Evolutionary conservation across 2,329 filamentous ascomycete species (phyloP).

Genomic region (Beauveria sp.): DNA sequence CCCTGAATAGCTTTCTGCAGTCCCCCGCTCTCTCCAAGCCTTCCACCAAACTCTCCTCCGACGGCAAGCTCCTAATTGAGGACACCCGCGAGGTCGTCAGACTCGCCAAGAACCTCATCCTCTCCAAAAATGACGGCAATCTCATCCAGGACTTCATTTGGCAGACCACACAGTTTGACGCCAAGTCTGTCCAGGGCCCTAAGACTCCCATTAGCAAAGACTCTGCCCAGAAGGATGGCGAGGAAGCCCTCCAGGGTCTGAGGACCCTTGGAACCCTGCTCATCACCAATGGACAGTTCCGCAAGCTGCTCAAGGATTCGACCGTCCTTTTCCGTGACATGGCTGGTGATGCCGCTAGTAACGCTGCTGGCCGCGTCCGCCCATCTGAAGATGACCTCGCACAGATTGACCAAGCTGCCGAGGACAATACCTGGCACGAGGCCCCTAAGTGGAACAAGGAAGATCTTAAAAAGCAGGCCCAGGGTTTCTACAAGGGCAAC

Average conservation of each 20-base stretch:
- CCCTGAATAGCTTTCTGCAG: constrained; percentile 77
- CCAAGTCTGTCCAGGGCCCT: constrained; percentile 53
- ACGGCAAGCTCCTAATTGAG: constrained; percentile 70
- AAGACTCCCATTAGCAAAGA: constrained; percentile 66
- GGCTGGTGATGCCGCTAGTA: constrained; percentile 78
- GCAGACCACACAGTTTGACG: constrained; percentile 72
- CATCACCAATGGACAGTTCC: constrained; percentile 93
- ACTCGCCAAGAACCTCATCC: constrained; percentile 73
- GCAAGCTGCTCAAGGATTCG: constrained; percentile 72
- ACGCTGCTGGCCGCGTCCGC: constrained; percentile 65
- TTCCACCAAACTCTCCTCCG: constrained; percentile 68
- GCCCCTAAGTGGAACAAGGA: constrained; percentile 67
- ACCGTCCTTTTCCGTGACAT: constrained; percentile 79
- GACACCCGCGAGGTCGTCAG: constrained; percentile 76
- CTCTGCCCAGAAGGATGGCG: constrained; percentile 71
- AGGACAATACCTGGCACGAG: constrained; percentile 92
- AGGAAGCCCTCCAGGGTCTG: constrained; percentile 75
- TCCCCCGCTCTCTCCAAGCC: constrained; percentile 64
- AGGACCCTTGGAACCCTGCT: constrained; percentile 82
- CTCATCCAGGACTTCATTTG: constrained; percentile 95
- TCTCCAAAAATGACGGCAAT: constrained; percentile 94
- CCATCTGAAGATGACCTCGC: constrained; percentile 69
- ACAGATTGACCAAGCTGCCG: constrained; percentile 75
- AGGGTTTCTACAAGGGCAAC: constrained; percentile 50
- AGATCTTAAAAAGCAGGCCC: constrained; percentile 60